A percentile compares a stretch with the other conserved stretches of the same genome.
Conservation (phyloP, 805 yeast genomes). For the Teunomyces tritomae region DNA sequence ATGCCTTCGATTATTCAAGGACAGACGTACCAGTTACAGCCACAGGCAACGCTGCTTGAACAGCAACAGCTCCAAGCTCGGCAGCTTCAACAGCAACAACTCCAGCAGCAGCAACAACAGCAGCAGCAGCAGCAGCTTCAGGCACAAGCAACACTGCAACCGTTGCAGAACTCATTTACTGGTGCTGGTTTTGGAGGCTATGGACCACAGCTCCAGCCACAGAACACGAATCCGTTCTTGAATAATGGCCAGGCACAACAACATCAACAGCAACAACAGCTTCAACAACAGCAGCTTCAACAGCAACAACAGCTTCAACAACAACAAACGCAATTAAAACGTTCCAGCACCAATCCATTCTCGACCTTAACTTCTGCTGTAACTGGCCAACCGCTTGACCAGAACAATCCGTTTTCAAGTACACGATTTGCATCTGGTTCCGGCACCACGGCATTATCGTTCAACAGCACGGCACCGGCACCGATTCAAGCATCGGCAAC, state of each 20-base stretch:
- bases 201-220: slow-evolving; percentile 21
- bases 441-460: slow-evolving; percentile 30
- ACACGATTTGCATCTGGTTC: slow-evolving; percentile 33
- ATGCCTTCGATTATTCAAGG: slow-evolving; percentile 15
- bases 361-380: slow-evolving; percentile 17
- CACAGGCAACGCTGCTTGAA: slow-evolving; percentile 13
- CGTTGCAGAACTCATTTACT: slow-evolving; percentile 32
- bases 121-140: slow-evolving; percentile 13
- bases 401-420: slow-evolving; percentile 44
- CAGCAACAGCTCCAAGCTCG: slow-evolving; percentile 6
- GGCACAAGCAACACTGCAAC: slow-evolving; percentile 2
- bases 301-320: slow-evolving; percentile 6
- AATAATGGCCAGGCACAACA: slow-evolving; percentile 5
- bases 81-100: slow-evolving; percentile 3
- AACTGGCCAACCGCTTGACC: slow-evolving; percentile 18
- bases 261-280: slow-evolving; percentile 11
- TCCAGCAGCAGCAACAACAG: slow-evolving; percentile 15
- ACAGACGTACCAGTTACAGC: slow-evolving; percentile 6
- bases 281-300: slow-evolving; percentile 11
- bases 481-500: slow-evolving; percentile 36
- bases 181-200: slow-evolving; percentile 64
- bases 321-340: slow-evolving; percentile 13
- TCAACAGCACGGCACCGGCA: slow-evolving; percentile 12
- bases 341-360: slow-evolving; percentile 39
- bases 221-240: slow-evolving; percentile 12